These are phyloP conservation scores for Solidago caesia DNA, from an alignment of 129 eudicot species.

Conservation along the genomic window DNA sequence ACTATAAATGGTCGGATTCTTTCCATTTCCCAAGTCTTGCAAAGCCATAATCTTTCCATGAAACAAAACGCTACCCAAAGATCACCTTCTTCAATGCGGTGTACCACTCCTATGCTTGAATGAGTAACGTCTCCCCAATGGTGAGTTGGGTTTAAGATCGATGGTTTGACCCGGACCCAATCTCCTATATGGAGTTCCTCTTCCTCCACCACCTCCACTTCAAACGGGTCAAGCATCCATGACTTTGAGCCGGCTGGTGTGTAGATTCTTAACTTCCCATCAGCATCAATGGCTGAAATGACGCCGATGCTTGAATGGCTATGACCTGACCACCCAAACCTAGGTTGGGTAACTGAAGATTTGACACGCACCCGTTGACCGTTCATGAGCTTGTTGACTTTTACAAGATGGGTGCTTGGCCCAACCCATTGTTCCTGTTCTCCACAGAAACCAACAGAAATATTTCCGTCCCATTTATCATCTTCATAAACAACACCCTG, in stretches of 20 bases:
- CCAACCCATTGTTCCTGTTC: conserved; percentile 94
- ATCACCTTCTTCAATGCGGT: conserved; percentile 76
- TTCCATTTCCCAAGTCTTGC: conserved; percentile 77
- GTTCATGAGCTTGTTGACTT: conserved; percentile 50
- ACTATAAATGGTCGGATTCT: conserved; percentile 57
- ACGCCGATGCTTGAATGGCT: conserved; percentile 75
- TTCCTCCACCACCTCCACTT: conserved; percentile 80
- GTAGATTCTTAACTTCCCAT: conserved; percentile 81
- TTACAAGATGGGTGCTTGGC: conserved; percentile 49
- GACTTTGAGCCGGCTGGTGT: conserved; percentile 84
- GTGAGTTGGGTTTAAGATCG: conserved; percentile 62
- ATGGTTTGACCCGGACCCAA: conserved; percentile 73
- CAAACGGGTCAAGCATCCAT: conserved; percentile 89
- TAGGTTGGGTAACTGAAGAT: conserved; percentile 60
- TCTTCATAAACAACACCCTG: conserved; percentile 75
- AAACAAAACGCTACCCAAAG: conserved; percentile 96
- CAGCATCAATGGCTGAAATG: conserved; percentile 85
- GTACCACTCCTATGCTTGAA: conserved; percentile 85
- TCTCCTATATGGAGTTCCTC: conserved; percentile 66
- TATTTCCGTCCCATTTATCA: conserved; percentile 64
- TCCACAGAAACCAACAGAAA: conserved; percentile 77
- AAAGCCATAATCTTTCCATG: conserved; percentile 80
- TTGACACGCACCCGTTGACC: conserved; percentile 80
- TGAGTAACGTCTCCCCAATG: conserved; percentile 88
- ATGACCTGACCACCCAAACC: conserved; percentile 98